A percentile compares a stretch with the other conserved stretches of the same genome.
phyloP scores from a whole-genome alignment of 805 yeast genomes.

The Pichia kluyveri region DNA sequence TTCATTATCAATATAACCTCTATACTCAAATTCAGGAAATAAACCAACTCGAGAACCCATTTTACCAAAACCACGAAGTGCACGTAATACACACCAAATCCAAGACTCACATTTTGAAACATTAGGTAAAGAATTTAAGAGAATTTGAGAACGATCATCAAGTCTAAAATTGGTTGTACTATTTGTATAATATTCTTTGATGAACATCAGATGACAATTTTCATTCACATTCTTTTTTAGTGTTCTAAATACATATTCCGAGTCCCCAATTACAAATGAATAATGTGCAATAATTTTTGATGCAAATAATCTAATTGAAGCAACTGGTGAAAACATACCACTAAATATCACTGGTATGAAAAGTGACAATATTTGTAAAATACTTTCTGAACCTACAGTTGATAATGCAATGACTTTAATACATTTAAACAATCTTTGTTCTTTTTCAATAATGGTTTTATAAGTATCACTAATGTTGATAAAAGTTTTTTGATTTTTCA shows the following conservation, averaged over 20 bases:
- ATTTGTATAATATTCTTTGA: constrained; percentile 18
- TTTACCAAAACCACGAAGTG: constrained; percentile 63
- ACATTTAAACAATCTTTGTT: constrained; percentile 70
- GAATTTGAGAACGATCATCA: constrained; percentile 21
- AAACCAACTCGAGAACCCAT: constrained; percentile 92
- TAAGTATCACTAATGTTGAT: constrained; percentile 26
- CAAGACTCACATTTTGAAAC: constrained; percentile 26
- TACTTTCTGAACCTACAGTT: constrained; percentile 52
- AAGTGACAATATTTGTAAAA: constrained; percentile 37
- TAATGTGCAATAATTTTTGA: constrained; percentile 65
- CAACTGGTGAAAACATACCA: constrained; percentile 67
- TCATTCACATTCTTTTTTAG: constrained; percentile 23
- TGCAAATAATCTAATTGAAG: constrained; percentile 75
- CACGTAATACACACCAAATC: constrained; percentile 24
- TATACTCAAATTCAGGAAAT: constrained; percentile 62
- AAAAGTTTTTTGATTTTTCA: constrained; percentile 11
- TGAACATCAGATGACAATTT: constrained; percentile 26
- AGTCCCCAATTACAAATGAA: constrained; percentile 25
- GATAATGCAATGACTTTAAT: constrained; percentile 62
- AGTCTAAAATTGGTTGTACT: constrained; percentile 13
- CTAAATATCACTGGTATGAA: constrained; percentile 66
- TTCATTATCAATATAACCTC: constrained; percentile 48
- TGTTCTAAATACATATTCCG: constrained; percentile 16
- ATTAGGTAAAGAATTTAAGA: constrained; percentile 18
- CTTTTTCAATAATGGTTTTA: constrained; percentile 45